phyloP scores from a whole-genome alignment of 257 asterid genomes.

The Capsicum chinense region DNA sequence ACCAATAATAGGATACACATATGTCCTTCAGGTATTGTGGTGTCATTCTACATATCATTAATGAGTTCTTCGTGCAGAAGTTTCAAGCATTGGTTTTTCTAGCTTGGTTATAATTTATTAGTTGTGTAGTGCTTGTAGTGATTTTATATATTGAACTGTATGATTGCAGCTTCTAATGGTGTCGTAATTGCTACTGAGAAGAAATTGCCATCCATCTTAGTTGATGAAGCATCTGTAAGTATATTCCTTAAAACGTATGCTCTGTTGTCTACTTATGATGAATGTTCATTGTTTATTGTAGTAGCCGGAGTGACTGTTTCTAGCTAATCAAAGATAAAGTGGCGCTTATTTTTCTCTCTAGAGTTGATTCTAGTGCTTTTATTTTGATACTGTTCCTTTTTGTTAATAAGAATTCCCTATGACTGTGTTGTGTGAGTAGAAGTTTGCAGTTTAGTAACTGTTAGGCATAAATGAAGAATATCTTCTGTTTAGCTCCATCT shows the following conservation, averaged over 20 bases:
- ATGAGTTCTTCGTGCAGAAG: neutral
- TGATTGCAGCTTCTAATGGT: constrained; percentile 93
- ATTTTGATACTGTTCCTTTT: neutral
- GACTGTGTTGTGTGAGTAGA: constrained; percentile 2
- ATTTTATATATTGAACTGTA: neutral
- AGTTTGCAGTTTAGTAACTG: neutral
- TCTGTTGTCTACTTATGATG: constrained; percentile 20
- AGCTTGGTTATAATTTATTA: neutral
- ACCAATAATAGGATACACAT: constrained; percentile 8
- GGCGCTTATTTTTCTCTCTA: neutral
- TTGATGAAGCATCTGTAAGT: constrained; percentile 96
- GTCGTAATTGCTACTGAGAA: constrained; percentile 99
- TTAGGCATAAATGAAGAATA: neutral
- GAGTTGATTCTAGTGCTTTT: constrained; percentile 1
- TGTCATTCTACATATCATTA: neutral
- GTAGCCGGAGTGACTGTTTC: neutral
- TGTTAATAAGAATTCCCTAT: neutral
- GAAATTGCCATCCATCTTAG: constrained; percentile 94
- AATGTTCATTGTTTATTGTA: neutral
- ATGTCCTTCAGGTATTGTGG: constrained; percentile 6
- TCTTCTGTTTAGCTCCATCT: neutral
- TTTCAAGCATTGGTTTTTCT: neutral
- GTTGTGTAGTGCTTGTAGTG: neutral
- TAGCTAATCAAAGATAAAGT: neutral
- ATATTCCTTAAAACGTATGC: neutral